These are phyloP conservation scores for Puccinia triticina DNA, from an alignment of 1,284 basidiomycete genomes.

Conservation along the genomic window DNA sequence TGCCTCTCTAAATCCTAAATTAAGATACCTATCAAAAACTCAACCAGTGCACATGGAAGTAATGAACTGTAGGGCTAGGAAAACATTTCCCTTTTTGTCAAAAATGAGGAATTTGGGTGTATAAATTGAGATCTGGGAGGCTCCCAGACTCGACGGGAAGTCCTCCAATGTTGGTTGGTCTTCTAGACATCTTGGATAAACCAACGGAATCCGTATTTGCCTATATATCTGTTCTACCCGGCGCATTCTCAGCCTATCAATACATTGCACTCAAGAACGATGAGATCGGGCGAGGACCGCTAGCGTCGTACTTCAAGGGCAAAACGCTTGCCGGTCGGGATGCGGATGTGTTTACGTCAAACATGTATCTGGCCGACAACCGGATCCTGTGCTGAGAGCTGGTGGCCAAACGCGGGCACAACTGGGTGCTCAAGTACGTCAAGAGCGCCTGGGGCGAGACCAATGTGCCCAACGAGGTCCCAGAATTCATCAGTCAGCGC, in stretches of 20 bases:
- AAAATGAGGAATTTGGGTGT: too few species aligned
- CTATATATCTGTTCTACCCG: slow-evolving; percentile 71
- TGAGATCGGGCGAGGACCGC: slow-evolving; percentile 78
- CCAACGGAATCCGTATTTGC: slow-evolving; percentile 90
- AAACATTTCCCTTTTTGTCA: too few species aligned
- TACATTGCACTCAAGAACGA: slow-evolving; percentile 90
- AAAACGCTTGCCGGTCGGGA: slow-evolving; percentile 86
- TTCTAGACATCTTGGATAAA: slow-evolving; percentile 80
- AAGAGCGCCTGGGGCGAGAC: slow-evolving; percentile 94
- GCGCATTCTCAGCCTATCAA: slow-evolving; percentile 84
- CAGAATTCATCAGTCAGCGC: slow-evolving; percentile 93
- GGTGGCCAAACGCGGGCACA: slow-evolving; percentile 82
- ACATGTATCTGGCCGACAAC: slow-evolving; percentile 65
- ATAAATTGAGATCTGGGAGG: too few species aligned
- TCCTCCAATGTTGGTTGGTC: too few species aligned
- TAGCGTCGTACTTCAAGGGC: slow-evolving; percentile 95
- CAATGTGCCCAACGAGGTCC: slow-evolving; percentile 88
- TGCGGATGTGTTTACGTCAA: slow-evolving; percentile 90
- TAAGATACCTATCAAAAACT: too few species aligned
- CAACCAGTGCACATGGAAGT: too few species aligned
- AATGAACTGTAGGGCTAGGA: too few species aligned
- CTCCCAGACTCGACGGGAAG: too few species aligned
- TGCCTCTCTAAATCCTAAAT: too few species aligned
- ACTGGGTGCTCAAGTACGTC: slow-evolving; percentile 95
- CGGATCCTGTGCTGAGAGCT: slow-evolving; percentile 97